Evolutionary conservation across 176 grass and related monocot genomes (phyloP), one percentile per base, ranked within the genome.

Genomic region (Zea luxurians): DNA sequence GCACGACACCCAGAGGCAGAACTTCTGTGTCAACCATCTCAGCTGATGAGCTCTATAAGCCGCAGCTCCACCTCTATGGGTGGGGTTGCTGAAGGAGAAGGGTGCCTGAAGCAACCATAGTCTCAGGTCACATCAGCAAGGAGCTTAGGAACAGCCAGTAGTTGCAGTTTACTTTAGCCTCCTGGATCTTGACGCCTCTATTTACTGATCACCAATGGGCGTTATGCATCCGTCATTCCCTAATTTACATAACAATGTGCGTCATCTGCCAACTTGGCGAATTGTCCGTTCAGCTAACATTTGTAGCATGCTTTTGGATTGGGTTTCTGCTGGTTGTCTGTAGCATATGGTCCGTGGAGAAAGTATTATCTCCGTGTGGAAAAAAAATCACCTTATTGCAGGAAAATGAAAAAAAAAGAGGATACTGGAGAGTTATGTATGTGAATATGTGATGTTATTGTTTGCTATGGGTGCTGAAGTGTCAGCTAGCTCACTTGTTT

Each of bases 1-100:
- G 90, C 83, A 68, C 81, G 80, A 13, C 90, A 88, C 15, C 58
- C 84, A 59, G 94, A 97, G 78, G 86, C 94, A 49, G 91, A 93
- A 17, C 87, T 97, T 81, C 88, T 97, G 45, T 85, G 68, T 58
- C 83, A 86, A 53, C 87, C 87, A 81, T 85, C 55, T 63, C 84
- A 89, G 44, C 40, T 84, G 49, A 27, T 27, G 27, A 92, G 70
- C 57, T 81, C 80, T 18, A 49, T 63, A 72, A 53, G 73, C 65
- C 74, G 17, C 52, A 83, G 68, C 78, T 66, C 72, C 63, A 80
- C 36, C 73, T 79, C 71, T 4, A 52, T 48, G 44, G 72, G 11
- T n/a, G 44, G 77, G 77, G 84, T 60, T 82, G 74, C 74, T 61
- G 65, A 76, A 61, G 80, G 66, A 10, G 86, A 88, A 67, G 84